Percentiles rank a stretch among this genome's conserved stretches.
Conservation (phyloP, 495 filamentous ascomycete genomes). For the Podospora didyma region DNA sequence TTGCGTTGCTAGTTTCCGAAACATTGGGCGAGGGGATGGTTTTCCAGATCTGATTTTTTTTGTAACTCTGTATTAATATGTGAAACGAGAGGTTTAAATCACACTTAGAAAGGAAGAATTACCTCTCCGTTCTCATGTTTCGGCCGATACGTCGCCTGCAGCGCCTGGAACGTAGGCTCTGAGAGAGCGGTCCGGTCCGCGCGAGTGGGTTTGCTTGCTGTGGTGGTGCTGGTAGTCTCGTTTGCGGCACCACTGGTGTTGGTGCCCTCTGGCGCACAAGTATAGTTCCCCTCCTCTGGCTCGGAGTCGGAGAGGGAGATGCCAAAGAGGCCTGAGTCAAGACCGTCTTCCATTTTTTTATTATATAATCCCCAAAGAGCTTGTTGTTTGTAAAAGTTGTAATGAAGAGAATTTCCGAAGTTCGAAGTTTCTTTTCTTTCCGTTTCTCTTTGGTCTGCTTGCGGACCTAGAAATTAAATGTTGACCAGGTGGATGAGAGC, state of each 20-base stretch:
- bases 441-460: too few relatives aligned
- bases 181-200: conserved; percentile 40
- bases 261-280: background rate
- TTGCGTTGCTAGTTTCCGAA: background rate
- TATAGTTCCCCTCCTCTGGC: background rate
- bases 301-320: conserved; percentile 41
- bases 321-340: conserved; percentile 28
- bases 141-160: conserved; percentile 32
- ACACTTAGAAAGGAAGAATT: too few relatives aligned
- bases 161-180: conserved; percentile 36
- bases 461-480: too few relatives aligned
- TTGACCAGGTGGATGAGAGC: too few relatives aligned
- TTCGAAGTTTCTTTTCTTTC: too few relatives aligned
- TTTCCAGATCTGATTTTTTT: conserved; percentile 33
- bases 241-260: conserved; percentile 6
- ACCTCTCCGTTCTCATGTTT: conserved; percentile 48
- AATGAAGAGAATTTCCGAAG: too few relatives aligned
- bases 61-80: background rate
- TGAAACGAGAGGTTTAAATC: too few relatives aligned
- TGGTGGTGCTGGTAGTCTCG: conserved; percentile 1
- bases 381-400: too few relatives aligned
- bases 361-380: too few relatives aligned
- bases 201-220: conserved; percentile 12
- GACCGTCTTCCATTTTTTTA: background rate
- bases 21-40: conserved; percentile 25